Conservation (phyloP, 345 rosid species). For the Eutrema yunnanense region DNA sequence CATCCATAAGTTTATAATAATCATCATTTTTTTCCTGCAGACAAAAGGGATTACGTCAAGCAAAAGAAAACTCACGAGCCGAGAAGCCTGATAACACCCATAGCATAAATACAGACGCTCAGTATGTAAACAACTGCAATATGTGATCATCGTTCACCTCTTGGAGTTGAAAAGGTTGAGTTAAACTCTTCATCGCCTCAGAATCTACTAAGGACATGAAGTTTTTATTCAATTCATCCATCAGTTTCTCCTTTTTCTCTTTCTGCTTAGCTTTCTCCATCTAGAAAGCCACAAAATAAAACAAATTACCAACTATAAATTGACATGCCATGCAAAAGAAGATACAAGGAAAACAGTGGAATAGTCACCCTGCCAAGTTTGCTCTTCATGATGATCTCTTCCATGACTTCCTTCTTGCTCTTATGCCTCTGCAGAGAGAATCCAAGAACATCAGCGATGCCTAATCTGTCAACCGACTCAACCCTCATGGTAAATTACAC, state of each 20-base stretch:
- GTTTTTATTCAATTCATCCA: constrained; percentile 73
- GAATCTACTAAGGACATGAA: constrained; percentile 65
- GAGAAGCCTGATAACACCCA: background rate
- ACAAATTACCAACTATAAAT: background rate
- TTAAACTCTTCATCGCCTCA: constrained; percentile 46
- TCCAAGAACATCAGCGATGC: constrained; percentile 2
- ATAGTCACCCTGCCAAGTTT: constrained; percentile 76
- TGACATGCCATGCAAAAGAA: background rate
- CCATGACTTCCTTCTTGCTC: constrained; percentile 85
- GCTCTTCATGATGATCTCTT: constrained; percentile 92
- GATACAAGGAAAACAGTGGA: background rate
- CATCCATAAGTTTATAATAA: constrained; percentile 55
- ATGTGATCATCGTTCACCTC: constrained; percentile 3
- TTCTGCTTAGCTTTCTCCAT: constrained; percentile 84
- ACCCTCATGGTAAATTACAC: background rate
- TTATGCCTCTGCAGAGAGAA: constrained; percentile 56
- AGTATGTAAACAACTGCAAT: background rate
- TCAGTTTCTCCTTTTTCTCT: constrained; percentile 70
- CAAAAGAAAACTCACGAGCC: background rate
- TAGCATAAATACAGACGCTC: background rate
- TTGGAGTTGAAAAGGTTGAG: constrained; percentile 35
- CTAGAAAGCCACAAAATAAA: constrained; percentile 31
- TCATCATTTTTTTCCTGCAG: constrained; percentile 47
- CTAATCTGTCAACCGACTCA: background rate
- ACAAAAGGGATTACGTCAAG: constrained; percentile 5